Evolutionary conservation across 2,329 filamentous ascomycete species (phyloP).

Genomic region (Apiospora kogelbergensis): DNA sequence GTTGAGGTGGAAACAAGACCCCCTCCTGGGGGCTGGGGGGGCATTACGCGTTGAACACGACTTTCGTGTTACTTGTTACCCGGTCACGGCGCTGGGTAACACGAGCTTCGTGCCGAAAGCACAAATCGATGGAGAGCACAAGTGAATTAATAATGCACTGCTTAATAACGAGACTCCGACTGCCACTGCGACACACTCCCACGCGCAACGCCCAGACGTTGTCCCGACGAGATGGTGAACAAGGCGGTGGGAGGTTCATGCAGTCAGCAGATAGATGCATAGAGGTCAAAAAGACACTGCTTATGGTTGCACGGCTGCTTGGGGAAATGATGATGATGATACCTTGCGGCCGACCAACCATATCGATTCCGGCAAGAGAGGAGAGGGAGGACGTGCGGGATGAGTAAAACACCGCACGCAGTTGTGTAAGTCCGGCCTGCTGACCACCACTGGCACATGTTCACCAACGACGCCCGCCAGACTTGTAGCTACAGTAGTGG

Average conservation of each 20-base stretch:
- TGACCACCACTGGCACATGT: neutral
- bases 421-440: neutral
- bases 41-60: neutral
- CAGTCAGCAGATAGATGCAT: neutral
- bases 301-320: neutral
- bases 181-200: neutral
- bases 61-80: neutral
- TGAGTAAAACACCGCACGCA: neutral
- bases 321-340: neutral
- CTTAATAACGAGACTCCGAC: neutral
- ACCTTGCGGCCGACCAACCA: neutral
- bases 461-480: neutral
- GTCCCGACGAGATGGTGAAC: neutral
- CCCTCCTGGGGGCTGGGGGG: no score
- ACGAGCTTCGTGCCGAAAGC: neutral
- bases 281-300: neutral
- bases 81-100: neutral
- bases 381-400: neutral
- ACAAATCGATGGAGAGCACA: neutral
- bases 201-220: neutral
- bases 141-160: neutral
- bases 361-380: neutral
- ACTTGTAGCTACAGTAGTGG: neutral
- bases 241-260: conserved; percentile 5
- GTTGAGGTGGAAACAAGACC: neutral